Evolutionary conservation across 805 yeast species (phyloP).

Genomic region (Wickerhamomyces pijperi): DNA sequence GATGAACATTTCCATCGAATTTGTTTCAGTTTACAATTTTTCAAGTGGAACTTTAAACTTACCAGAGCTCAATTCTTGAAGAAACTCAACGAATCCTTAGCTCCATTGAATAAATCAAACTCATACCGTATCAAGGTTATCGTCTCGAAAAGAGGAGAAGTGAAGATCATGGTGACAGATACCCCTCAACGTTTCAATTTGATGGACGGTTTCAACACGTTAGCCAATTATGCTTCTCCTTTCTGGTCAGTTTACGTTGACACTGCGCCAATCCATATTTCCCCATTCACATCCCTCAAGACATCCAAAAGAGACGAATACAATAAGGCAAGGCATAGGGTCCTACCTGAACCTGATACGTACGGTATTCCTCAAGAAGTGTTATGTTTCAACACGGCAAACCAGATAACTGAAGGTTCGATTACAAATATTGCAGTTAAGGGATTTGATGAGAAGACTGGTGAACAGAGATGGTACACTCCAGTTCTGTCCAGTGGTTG

Average conservation of each 20-base stretch:
- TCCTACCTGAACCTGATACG: constrained; percentile 16
- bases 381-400: constrained; percentile 49
- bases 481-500: constrained; percentile 76
- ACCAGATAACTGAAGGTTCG: constrained; percentile 68
- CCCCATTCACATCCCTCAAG: constrained; percentile 81
- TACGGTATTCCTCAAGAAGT: constrained; percentile 48
- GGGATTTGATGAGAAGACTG: constrained; percentile 9
- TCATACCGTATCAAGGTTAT: constrained; percentile 40
- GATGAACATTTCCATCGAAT: constrained; percentile 55
- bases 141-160: constrained; percentile 25
- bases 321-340: constrained; percentile 44
- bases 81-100: constrained; percentile 28
- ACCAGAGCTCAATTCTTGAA: constrained; percentile 30
- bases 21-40: constrained; percentile 39
- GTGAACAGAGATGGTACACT: constrained; percentile 55
- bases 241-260: constrained; percentile 59
- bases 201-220: constrained; percentile 18
- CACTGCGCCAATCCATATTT: constrained; percentile 34
- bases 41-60: constrained; percentile 36
- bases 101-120: constrained; percentile 17
- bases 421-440: constrained; percentile 68
- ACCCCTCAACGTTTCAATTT: constrained; percentile 21
- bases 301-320: constrained; percentile 67
- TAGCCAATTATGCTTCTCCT: constrained; percentile 17
- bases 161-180: constrained; percentile 25